Conservation (phyloP, 164 flowering plant species). For the Stephania cephalantha region DNA sequence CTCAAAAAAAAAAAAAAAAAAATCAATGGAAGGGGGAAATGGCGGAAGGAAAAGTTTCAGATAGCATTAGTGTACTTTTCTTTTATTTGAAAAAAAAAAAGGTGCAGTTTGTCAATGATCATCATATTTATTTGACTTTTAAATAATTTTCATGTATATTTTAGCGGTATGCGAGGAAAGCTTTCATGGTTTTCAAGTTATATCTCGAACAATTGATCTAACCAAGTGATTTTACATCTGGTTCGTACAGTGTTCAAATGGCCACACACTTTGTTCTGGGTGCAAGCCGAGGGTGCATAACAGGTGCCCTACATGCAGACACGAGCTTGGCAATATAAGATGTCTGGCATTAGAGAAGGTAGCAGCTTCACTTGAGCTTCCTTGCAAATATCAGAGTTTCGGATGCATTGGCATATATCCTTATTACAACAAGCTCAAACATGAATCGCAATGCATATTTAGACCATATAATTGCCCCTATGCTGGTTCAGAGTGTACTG, state of each 20-base stretch:
- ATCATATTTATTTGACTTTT: background rate
- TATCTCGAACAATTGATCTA: background rate
- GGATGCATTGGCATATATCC: constrained; percentile 84
- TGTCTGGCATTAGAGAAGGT: constrained; percentile 90
- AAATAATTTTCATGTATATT: background rate
- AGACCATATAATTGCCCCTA: constrained; percentile 91
- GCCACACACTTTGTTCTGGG: constrained; percentile 88
- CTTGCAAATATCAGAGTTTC: constrained; percentile 79
- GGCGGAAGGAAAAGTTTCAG: background rate
- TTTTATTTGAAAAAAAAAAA: too few species aligned
- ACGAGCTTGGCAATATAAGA: constrained; percentile 91
- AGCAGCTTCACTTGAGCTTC: constrained; percentile 91
- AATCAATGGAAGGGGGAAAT: background rate
- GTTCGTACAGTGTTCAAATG: constrained; percentile 77
- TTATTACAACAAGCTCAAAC: constrained; percentile 91
- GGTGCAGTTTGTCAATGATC: background rate
- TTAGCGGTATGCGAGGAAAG: background rate
- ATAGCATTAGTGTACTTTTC: background rate
- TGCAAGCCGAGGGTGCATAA: constrained; percentile 93
- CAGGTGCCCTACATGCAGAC: constrained; percentile 91
- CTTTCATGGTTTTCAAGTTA: background rate
- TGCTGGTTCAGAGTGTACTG: constrained; percentile 93
- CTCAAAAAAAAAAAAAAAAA: too few species aligned
- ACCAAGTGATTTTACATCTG: background rate
- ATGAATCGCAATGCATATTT: constrained; percentile 66